These are phyloP conservation scores for Loxodes magnus DNA, from an alignment of 73 alveolate species.

Conservation along the genomic window DNA sequence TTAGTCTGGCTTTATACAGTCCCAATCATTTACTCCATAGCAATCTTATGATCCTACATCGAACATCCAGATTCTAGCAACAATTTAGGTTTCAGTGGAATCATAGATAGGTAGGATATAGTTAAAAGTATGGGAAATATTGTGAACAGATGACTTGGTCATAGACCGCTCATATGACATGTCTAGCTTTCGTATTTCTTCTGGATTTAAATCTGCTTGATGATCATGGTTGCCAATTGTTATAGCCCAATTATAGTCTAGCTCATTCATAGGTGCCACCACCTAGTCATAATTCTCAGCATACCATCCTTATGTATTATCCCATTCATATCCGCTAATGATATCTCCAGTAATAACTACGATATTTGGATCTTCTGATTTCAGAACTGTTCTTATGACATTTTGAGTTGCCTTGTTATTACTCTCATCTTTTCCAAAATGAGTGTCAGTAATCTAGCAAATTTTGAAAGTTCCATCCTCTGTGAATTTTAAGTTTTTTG, in stretches of 20 bases:
- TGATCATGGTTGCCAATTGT: constrained; percentile 51
- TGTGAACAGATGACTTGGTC: constrained; percentile 16
- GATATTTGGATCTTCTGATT: constrained; percentile 35
- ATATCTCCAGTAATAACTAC: constrained; percentile 45
- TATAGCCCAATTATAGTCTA: constrained; percentile 26
- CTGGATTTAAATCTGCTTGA: constrained; percentile 38
- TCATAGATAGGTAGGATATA: constrained; percentile 33
- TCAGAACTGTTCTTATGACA: constrained; percentile 9
- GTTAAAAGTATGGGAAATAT: constrained; percentile 24
- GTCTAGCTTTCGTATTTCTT: constrained; percentile 28
- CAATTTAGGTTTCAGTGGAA: constrained; percentile 8
- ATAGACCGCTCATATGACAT: constrained; percentile 20
- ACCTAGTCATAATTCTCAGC: constrained; percentile 10
- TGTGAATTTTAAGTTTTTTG: too few species aligned
- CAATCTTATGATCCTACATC: constrained; percentile 18
- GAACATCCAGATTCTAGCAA: constrained; percentile 35
- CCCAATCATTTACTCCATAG: constrained; percentile 18
- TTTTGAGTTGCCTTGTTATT: constrained; percentile 5
- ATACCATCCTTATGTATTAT: constrained; percentile 26
- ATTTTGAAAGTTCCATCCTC: constrained; percentile 23
- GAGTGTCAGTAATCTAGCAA: constrained; percentile 37
- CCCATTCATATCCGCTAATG: constrained; percentile 54
- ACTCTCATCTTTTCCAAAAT: constrained; percentile 32
- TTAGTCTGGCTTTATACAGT: constrained; percentile 27
- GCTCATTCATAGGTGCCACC: constrained; percentile 17